Evolutionary conservation across 805 yeast genomes (phyloP).

Genomic region (Candida orba): DNA sequence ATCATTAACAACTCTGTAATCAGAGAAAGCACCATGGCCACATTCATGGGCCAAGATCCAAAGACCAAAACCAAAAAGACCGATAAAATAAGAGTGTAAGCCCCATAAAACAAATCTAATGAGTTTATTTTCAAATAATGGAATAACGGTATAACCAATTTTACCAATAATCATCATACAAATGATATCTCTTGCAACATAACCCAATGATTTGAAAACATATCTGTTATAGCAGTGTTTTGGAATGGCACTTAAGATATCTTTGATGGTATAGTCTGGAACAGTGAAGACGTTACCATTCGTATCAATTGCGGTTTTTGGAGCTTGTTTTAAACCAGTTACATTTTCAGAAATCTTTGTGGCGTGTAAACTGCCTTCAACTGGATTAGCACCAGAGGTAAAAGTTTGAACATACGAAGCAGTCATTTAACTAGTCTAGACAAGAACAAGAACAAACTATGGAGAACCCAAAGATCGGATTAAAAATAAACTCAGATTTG

Average conservation of each 20-base stretch:
- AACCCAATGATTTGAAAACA: conserved; percentile 39
- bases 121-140: conserved; percentile 27
- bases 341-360: conserved; percentile 19
- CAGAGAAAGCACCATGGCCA: conserved; percentile 58
- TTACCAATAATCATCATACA: conserved; percentile 37
- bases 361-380: conserved; percentile 4
- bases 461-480: too few species aligned
- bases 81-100: conserved; percentile 32
- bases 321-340: conserved; percentile 15
- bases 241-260: conserved; percentile 51
- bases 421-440: background rate
- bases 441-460: too few species aligned
- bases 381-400: conserved; percentile 8
- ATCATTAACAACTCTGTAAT: conserved; percentile 45
- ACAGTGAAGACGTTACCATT: conserved; percentile 48
- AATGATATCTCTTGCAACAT: conserved; percentile 46
- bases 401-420: conserved; percentile 12
- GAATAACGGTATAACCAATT: conserved; percentile 37
- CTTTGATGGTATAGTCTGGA: conserved; percentile 57
- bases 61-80: conserved; percentile 48
- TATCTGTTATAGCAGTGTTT: conserved; percentile 54
- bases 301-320: conserved; percentile 38
- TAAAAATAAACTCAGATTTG: background rate
- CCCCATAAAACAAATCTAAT: conserved; percentile 37
- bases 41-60: conserved; percentile 63